Conservation (phyloP, 1,284 basidiomycete species). For the Agroathelia rolfsii region DNA sequence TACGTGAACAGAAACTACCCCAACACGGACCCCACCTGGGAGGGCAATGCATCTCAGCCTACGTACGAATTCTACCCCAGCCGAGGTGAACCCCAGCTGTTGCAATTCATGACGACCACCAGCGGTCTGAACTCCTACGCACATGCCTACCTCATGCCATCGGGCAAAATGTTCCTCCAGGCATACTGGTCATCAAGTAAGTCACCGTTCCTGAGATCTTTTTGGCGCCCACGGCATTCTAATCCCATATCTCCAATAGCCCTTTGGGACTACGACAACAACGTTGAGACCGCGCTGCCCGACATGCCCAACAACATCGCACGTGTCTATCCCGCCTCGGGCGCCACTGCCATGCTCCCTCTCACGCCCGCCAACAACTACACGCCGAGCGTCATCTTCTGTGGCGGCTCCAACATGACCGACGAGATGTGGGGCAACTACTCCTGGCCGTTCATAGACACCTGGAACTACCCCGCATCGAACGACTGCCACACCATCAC, state of each 20-base stretch:
- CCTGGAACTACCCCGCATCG: slow-evolving; percentile 56
- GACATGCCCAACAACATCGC: slow-evolving; percentile 58
- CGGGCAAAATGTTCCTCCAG: slow-evolving; percentile 78
- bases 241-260: slow-evolving; percentile 27
- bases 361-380: slow-evolving; percentile 86
- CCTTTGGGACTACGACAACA: slow-evolving; percentile 52
- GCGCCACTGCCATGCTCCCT: slow-evolving; percentile 84
- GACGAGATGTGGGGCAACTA: slow-evolving; percentile 66
- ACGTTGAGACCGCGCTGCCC: slow-evolving; percentile 51
- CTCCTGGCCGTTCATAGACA: slow-evolving; percentile 55
- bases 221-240: slow-evolving; percentile 3
- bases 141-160: slow-evolving; percentile 78
- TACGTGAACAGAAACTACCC: slow-evolving; percentile 83
- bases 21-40: slow-evolving; percentile 51
- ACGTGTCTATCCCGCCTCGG: slow-evolving; percentile 90
- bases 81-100: slow-evolving; percentile 44
- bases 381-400: slow-evolving; percentile 79
- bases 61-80: slow-evolving; percentile 82
- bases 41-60: slow-evolving; percentile 55
- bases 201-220: slow-evolving; percentile 19
- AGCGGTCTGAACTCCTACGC: slow-evolving; percentile 88
- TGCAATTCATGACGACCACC: slow-evolving; percentile 75
- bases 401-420: slow-evolving; percentile 75
- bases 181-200: slow-evolving; percentile 72
- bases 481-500: slow-evolving; percentile 65